A percentile compares a stretch with the other conserved stretches of the same genome.
phyloP scores from a whole-genome alignment of 208 protist species.

The Crithidia bombi region DNA sequence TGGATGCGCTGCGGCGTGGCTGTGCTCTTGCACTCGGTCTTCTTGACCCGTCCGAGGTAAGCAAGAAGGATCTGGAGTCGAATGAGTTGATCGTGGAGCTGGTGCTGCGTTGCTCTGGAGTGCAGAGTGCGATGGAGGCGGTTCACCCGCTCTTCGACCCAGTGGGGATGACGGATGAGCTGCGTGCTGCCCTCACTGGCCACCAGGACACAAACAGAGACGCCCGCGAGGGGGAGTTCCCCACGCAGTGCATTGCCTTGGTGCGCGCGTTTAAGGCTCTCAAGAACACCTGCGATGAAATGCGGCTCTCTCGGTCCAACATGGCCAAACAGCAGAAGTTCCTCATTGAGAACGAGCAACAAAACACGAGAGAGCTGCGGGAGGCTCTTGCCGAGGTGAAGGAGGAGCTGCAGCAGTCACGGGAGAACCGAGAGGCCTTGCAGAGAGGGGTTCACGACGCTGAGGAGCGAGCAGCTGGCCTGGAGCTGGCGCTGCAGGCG shows the following conservation, averaged over 20 bases:
- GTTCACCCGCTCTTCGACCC: slow-evolving; percentile 27
- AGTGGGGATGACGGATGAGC: slow-evolving; percentile 14
- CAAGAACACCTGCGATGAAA: slow-evolving; percentile 24
- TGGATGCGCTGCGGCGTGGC: slow-evolving; percentile 36
- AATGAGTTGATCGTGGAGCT: slow-evolving; percentile 38
- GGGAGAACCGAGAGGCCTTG: slow-evolving; percentile 6
- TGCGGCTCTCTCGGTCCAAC: slow-evolving; percentile 29
- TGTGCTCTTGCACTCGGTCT: slow-evolving; percentile 27
- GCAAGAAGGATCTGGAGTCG: slow-evolving; percentile 19
- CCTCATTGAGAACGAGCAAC: slow-evolving; percentile 35
- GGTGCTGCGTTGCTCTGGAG: slow-evolving; percentile 38
- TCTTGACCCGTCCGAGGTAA: slow-evolving; percentile 22
- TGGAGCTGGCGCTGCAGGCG: slow-evolving; percentile 6
- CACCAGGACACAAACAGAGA: not conserved
- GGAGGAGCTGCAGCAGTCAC: slow-evolving; percentile 19
- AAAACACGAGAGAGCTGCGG: slow-evolving; percentile 37
- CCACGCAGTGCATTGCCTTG: slow-evolving; percentile 28
- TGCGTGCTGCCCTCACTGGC: not conserved
- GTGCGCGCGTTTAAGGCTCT: slow-evolving; percentile 33
- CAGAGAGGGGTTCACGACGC: slow-evolving; percentile 2
- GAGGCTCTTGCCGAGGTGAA: slow-evolving; percentile 25
- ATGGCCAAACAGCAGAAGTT: slow-evolving; percentile 40
- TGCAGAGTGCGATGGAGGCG: slow-evolving; percentile 38
- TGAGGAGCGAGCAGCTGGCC: not conserved
- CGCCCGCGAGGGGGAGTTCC: slow-evolving; percentile 6